Evolutionary conservation across 2,329 filamentous ascomycete species (phyloP).

Genomic region (Trichophyton schoenleinii): DNA sequence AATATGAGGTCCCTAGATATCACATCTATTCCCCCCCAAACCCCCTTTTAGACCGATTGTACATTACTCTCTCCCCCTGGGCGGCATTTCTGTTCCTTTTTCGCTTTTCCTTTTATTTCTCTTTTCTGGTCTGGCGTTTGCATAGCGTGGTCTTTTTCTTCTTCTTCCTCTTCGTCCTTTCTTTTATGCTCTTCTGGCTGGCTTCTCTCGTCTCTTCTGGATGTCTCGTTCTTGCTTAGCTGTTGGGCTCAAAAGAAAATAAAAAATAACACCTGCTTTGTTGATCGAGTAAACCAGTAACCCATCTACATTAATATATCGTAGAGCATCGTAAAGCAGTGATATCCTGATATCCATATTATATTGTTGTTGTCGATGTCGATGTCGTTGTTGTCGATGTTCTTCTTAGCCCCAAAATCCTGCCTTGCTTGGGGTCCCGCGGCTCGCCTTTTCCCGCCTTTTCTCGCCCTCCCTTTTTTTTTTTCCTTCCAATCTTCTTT

Average conservation of each 20-base stretch:
- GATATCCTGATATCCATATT: not conserved
- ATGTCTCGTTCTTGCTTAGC: not conserved
- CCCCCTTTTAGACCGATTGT: conserved; percentile 5
- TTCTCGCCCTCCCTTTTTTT: too few relatives aligned
- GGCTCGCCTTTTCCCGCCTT: too few relatives aligned
- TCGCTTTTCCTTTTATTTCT: not conserved
- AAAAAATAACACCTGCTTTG: not conserved
- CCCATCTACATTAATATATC: too few relatives aligned
- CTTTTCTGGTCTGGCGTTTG: not conserved
- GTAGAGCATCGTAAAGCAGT: not conserved
- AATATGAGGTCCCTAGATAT: not conserved
- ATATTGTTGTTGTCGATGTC: not conserved
- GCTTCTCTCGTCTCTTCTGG: not conserved
- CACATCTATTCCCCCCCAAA: not conserved
- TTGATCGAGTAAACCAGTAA: not conserved
- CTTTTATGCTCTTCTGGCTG: not conserved
- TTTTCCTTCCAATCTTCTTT: not conserved
- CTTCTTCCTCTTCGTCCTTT: not conserved
- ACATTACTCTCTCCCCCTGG: not conserved
- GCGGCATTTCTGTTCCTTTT: not conserved
- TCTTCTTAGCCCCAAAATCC: too few relatives aligned
- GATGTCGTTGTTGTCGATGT: not conserved
- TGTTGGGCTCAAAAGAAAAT: not conserved
- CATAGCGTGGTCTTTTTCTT: conserved; percentile 1
- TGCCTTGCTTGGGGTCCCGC: too few relatives aligned